Conservation (phyloP, 306 rosid species). For the Amphicarpaea edgeworthii region DNA sequence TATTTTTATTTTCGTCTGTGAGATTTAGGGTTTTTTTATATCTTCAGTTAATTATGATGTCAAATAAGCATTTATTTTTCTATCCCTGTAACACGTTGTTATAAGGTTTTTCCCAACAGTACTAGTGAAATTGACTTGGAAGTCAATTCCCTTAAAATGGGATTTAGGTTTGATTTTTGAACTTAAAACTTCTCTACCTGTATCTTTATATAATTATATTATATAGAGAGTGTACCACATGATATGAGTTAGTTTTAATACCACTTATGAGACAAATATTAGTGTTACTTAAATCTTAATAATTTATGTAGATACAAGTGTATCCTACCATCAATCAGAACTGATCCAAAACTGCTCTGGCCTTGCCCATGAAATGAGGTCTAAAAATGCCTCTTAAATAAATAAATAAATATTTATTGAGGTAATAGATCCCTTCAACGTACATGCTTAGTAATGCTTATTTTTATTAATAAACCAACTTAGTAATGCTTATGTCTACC, state of each 20-base stretch:
- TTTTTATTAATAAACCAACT: too few relatives aligned
- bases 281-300: not conserved
- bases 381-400: not conserved
- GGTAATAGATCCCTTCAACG: too few relatives aligned
- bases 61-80: too few relatives aligned
- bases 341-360: conserved; percentile 53
- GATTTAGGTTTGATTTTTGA: not conserved
- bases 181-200: not conserved
- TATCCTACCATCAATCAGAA: conserved; percentile 40
- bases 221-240: not conserved
- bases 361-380: conserved; percentile 66
- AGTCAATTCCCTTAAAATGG: not conserved
- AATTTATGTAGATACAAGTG: conserved; percentile 63
- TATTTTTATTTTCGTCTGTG: too few relatives aligned
- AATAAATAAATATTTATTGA: too few relatives aligned
- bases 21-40: too few relatives aligned
- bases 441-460: too few relatives aligned
- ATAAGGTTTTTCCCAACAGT: not conserved
- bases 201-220: too few relatives aligned
- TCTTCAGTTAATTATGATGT: too few relatives aligned
- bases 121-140: not conserved
- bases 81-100: too few relatives aligned
- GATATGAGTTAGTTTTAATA: not conserved
- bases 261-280: too few relatives aligned
- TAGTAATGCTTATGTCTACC: too few relatives aligned